Conservation (phyloP, 306 rosid species). For the Rubus idaeus region DNA sequence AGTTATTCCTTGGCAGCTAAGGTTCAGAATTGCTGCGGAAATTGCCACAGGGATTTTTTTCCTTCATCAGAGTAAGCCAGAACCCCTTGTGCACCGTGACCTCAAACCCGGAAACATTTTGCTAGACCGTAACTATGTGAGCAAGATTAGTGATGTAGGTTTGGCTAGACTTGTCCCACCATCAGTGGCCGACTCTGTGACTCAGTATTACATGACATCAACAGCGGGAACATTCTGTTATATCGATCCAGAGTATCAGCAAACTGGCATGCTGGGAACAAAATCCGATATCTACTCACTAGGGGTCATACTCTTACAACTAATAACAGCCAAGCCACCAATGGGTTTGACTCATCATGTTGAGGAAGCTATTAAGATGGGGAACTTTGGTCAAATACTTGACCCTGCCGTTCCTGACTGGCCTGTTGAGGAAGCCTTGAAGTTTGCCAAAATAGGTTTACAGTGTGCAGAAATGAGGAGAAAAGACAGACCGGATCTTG, state of each 20-base stretch:
- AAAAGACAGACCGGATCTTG: conserved; percentile 81
- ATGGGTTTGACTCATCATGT: conserved; percentile 78
- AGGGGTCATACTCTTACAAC: conserved; percentile 72
- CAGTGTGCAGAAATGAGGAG: conserved; percentile 73
- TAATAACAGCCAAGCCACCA: conserved; percentile 68
- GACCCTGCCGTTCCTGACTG: conserved; percentile 71
- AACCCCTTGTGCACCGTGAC: conserved; percentile 88
- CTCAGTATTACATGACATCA: conserved; percentile 77
- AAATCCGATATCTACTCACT: conserved; percentile 78
- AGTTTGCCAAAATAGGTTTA: conserved; percentile 58
- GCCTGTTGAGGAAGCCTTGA: conserved; percentile 67
- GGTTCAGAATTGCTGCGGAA: conserved; percentile 83
- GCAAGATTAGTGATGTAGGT: conserved; percentile 91
- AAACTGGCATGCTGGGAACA: conserved; percentile 73
- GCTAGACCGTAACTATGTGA: conserved; percentile 76
- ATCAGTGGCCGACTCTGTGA: conserved; percentile 55
- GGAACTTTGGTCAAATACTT: conserved; percentile 58
- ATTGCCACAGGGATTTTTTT: conserved; percentile 76
- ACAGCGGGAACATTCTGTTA: conserved; percentile 92
- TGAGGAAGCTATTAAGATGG: conserved; percentile 52
- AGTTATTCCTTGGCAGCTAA: conserved; percentile 69
- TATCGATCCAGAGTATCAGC: conserved; percentile 93
- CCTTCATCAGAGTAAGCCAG: conserved; percentile 79
- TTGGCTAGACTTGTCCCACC: conserved; percentile 86
- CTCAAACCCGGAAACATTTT: conserved; percentile 79